These are phyloP conservation scores for Helenozyma rhizophorensis DNA, from an alignment of 805 yeast genomes.

Conservation along the genomic window DNA sequence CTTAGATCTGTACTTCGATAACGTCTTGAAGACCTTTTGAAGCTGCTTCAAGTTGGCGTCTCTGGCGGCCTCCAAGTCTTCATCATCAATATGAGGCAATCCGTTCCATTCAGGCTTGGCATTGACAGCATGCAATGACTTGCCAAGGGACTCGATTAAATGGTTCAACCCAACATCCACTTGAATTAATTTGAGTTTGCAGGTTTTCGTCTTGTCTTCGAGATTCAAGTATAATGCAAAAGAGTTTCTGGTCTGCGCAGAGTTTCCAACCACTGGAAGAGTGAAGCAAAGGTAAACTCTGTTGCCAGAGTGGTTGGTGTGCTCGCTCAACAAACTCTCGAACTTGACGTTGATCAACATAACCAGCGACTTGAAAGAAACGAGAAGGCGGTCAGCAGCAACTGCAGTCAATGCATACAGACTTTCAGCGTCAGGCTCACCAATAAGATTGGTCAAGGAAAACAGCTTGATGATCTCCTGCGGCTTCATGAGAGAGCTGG, in stretches of 20 bases:
- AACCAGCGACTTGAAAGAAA: slow-evolving; percentile 37
- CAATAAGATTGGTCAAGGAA: slow-evolving; percentile 17
- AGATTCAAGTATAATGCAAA: slow-evolving; percentile 39
- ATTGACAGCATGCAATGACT: slow-evolving; percentile 34
- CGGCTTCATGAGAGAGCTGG: slow-evolving; percentile 23
- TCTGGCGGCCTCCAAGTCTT: slow-evolving; percentile 16
- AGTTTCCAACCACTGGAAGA: slow-evolving; percentile 39
- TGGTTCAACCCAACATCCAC: slow-evolving; percentile 65
- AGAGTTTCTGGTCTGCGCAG: slow-evolving; percentile 37
- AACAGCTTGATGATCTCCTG: slow-evolving; percentile 15
- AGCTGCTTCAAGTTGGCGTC: slow-evolving; percentile 2
- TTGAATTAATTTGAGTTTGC: slow-evolving; percentile 41
- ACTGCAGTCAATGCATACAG: slow-evolving; percentile 34
- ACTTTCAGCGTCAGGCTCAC: slow-evolving; percentile 2
- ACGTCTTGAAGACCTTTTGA: slow-evolving; percentile 18
- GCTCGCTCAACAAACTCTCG: slow-evolving; percentile 34
- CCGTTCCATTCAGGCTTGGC: slow-evolving; percentile 20
- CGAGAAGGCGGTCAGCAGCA: slow-evolving; percentile 43
- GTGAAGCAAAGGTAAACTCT: slow-evolving; percentile 16
- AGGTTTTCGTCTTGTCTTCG: slow-evolving; percentile 39
- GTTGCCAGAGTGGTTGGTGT: slow-evolving; percentile 23
- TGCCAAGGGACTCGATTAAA: slow-evolving; percentile 67
- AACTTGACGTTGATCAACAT: slow-evolving; percentile 43
- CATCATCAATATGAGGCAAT: slow-evolving; percentile 20
- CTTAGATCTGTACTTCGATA: slow-evolving; percentile 4